Evolutionary conservation across 129 eudicot species (phyloP).

Genomic region (Erigeron canadensis): DNA sequence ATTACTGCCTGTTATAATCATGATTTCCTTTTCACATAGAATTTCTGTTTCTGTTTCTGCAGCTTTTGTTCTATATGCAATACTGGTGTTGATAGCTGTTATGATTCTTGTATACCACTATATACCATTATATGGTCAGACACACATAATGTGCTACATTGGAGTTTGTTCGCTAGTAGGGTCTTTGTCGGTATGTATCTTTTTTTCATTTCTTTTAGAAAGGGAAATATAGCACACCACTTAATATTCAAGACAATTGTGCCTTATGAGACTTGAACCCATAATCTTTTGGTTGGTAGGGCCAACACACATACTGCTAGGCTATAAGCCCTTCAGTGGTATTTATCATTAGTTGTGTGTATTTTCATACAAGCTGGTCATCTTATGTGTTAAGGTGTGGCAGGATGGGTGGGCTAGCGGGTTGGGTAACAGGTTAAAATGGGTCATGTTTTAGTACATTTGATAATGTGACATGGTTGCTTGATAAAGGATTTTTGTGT

Average conservation of each 20-base stretch:
- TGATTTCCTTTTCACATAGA: background rate
- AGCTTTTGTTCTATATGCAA: conserved; percentile 83
- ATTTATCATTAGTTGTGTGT: conserved; percentile 31
- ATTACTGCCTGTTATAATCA: background rate
- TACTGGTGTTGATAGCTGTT: conserved; percentile 64
- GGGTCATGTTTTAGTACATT: background rate
- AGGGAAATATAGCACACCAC: no score
- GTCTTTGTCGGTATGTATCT: conserved; percentile 75
- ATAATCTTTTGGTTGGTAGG: no score
- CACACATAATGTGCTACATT: conserved; percentile 81
- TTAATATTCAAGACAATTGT: no score
- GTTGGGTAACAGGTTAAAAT: background rate
- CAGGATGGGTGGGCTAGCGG: background rate
- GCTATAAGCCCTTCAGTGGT: conserved; percentile 77
- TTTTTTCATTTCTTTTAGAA: no score
- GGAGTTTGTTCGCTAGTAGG: conserved; percentile 93
- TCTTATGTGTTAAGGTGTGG: conserved; percentile 8
- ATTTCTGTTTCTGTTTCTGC: conserved; percentile 29
- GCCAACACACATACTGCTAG: no score
- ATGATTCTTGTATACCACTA: conserved; percentile 64
- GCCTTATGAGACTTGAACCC: no score
- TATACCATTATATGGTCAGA: conserved; percentile 84
- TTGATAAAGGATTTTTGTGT: no score
- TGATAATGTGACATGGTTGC: no score
- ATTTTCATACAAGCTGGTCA: conserved; percentile 15